Evolutionary conservation across 2,329 filamentous ascomycete genomes (phyloP).

Genomic region (Alternaria triticina): DNA sequence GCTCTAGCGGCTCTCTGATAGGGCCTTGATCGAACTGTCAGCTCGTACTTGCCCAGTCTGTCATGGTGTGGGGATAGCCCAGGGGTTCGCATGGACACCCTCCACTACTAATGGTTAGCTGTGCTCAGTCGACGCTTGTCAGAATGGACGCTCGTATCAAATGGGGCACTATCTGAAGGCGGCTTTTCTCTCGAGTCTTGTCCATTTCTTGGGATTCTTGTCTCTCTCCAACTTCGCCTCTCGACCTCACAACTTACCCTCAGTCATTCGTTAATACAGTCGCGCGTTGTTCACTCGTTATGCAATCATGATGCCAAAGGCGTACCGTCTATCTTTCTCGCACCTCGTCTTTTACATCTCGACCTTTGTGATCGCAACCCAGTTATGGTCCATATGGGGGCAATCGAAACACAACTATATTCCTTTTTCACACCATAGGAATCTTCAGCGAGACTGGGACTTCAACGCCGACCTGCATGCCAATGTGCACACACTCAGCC

Average conservation of each 20-base stretch:
- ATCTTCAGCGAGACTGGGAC: slow-evolving; percentile 21
- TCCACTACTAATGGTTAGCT: slow-evolving; percentile 22
- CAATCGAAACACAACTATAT: slow-evolving; percentile 28
- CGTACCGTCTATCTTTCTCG: slow-evolving; percentile 32
- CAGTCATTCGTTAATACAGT: slow-evolving; percentile 7
- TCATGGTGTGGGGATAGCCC: slow-evolving; percentile 19
- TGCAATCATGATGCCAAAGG: slow-evolving; percentile 43
- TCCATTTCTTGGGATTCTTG: slow-evolving; percentile 26
- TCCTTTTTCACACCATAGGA: slow-evolving; percentile 5
- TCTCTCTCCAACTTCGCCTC: slow-evolving; percentile 10
- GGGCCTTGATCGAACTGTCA: slow-evolving; percentile 7
- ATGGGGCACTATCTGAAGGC: slow-evolving; percentile 9
- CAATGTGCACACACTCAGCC: slow-evolving; percentile 41
- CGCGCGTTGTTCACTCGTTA: slow-evolving; percentile 26
- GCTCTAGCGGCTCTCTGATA: slow-evolving; percentile 14
- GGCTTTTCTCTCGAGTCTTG: slow-evolving; percentile 23
- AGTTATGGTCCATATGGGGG: slow-evolving; percentile 38
- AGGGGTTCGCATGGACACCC: slow-evolving; percentile 20
- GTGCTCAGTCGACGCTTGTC: slow-evolving; percentile 21
- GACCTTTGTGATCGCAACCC: slow-evolving; percentile 37
- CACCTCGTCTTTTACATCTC: slow-evolving; percentile 40
- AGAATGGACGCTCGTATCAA: slow-evolving; percentile 16
- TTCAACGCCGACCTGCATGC: slow-evolving; percentile 40
- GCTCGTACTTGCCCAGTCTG: slow-evolving; percentile 20
- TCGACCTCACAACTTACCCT: slow-evolving; percentile 9